Evolutionary conservation across 768 basidiomycete species (phyloP).

Genomic region (Lactifluus echinatus): DNA sequence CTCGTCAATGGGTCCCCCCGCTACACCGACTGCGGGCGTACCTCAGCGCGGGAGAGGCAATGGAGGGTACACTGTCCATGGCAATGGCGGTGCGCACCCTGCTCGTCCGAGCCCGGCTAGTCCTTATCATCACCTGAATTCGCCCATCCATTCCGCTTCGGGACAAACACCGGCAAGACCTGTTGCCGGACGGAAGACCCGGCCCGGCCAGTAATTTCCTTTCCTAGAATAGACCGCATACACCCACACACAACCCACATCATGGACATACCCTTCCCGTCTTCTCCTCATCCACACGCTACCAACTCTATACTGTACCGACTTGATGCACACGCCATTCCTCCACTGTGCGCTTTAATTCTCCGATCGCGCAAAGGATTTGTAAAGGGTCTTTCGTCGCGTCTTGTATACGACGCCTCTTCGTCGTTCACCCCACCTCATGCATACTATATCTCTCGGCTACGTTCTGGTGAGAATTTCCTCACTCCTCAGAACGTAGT

Average conservation of each 20-base stretch:
- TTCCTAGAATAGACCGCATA: too few relatives aligned
- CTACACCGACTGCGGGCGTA: conserved; percentile 9
- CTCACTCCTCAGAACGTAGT: neutral
- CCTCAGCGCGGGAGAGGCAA: neutral
- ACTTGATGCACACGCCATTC: neutral
- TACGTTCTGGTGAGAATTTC: neutral
- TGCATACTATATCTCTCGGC: neutral
- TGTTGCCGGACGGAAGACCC: neutral
- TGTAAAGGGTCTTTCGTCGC: too few relatives aligned
- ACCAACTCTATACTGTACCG: too few relatives aligned
- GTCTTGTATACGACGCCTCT: too few relatives aligned
- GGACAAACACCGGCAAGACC: neutral
- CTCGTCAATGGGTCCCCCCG: conserved; percentile 5
- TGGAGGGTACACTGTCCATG: neutral
- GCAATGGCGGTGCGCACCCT: neutral
- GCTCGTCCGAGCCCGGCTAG: neutral
- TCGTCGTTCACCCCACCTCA: neutral
- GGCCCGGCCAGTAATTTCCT: neutral
- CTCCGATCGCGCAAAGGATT: too few relatives aligned
- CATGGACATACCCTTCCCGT: too few relatives aligned
- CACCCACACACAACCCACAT: too few relatives aligned
- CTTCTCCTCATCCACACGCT: neutral
- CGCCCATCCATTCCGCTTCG: neutral
- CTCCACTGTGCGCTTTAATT: neutral
- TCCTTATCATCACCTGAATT: neutral